phyloP scores from a whole-genome alignment of 768 basidiomycete genomes.

The Pulveroboletus ravenelii region DNA sequence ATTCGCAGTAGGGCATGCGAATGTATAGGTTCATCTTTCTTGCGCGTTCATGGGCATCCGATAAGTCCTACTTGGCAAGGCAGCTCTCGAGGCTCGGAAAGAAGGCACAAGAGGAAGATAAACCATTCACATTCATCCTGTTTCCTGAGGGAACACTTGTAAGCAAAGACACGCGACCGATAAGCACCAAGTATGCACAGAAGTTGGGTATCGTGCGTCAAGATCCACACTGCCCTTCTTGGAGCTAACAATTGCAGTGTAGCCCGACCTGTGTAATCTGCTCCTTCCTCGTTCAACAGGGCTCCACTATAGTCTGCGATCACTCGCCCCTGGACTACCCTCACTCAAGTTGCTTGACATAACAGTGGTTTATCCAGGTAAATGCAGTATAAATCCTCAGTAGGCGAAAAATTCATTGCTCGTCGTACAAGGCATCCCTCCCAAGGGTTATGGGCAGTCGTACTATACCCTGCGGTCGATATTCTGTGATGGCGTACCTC shows the following conservation, averaged over 20 bases:
- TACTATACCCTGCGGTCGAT: constrained; percentile 89
- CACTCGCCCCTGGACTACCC: constrained; percentile 73
- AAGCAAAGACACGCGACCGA: constrained; percentile 77
- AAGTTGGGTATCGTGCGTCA: constrained; percentile 80
- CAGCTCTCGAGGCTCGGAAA: constrained; percentile 66
- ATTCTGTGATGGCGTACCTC: constrained; percentile 74
- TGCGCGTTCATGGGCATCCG: constrained; percentile 85
- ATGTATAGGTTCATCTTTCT: constrained; percentile 93
- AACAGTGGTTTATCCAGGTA: constrained; percentile 89
- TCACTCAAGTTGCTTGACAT: constrained; percentile 82
- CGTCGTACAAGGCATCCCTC: constrained; percentile 58
- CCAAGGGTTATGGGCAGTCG: constrained; percentile 75
- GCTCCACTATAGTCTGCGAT: constrained; percentile 76
- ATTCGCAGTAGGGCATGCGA: constrained; percentile 71
- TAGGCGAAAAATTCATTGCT: neutral
- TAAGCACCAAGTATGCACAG: constrained; percentile 83
- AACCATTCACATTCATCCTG: constrained; percentile 75
- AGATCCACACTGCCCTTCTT: constrained; percentile 2
- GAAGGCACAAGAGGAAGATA: constrained; percentile 61
- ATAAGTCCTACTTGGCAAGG: constrained; percentile 60
- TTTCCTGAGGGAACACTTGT: constrained; percentile 97
- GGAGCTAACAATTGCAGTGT: constrained; percentile 5
- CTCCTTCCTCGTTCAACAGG: constrained; percentile 93
- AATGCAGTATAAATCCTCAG: neutral
- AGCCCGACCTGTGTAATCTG: constrained; percentile 78